Conservation (phyloP, 208 protist species). For the Leptomonas seymouri region DNA sequence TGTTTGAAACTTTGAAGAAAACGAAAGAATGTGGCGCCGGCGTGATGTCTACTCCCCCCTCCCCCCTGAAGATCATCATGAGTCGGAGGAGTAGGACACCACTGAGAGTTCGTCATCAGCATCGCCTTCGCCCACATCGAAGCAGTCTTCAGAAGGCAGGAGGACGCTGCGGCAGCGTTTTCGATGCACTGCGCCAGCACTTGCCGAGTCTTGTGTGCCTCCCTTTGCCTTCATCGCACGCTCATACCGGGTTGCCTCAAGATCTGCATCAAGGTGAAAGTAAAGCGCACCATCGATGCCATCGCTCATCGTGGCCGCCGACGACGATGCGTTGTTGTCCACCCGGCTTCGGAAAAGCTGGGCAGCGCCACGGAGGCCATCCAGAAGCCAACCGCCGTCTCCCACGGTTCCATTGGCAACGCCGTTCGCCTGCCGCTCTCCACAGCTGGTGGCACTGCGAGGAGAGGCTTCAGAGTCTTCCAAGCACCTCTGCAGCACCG, state of each 20-base stretch:
- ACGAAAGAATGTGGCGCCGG: background rate
- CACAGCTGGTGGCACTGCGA: no score
- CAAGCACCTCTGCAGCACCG: background rate
- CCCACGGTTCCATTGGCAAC: background rate
- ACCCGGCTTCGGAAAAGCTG: background rate
- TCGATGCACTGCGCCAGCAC: background rate
- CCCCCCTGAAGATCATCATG: background rate
- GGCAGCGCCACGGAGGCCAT: background rate
- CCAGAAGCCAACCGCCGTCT: background rate
- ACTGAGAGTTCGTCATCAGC: slow-evolving; percentile 18
- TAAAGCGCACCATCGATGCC: background rate
- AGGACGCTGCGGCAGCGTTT: background rate
- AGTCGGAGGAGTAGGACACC: slow-evolving; percentile 12
- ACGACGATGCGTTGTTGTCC: background rate
- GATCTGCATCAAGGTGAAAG: background rate
- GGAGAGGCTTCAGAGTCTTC: background rate
- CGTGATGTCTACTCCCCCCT: background rate
- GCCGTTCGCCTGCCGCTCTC: no score
- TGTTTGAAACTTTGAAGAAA: background rate
- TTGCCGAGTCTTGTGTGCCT: background rate
- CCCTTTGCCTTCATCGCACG: background rate
- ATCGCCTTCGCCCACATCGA: background rate
- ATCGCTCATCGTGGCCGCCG: background rate
- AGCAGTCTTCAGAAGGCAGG: background rate
- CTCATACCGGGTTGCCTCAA: no score